These are phyloP conservation scores for Immersiella caudata DNA, from an alignment of 495 filamentous ascomycete genomes.

Conservation along the genomic window DNA sequence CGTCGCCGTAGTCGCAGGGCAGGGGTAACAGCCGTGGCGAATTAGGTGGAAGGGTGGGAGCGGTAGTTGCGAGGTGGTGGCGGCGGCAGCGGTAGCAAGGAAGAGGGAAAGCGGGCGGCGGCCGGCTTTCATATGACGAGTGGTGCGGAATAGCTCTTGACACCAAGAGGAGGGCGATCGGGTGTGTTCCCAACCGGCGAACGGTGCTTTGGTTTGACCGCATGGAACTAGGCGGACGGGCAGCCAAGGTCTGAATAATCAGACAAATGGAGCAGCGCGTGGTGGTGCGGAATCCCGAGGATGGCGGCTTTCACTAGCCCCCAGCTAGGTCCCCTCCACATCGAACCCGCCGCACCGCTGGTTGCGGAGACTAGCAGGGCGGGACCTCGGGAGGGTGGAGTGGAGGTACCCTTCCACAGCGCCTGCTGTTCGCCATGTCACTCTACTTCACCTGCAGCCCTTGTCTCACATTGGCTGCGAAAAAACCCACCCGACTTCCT, in stretches of 20 bases:
- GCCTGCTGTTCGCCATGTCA: conserved; percentile 5
- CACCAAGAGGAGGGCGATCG: neutral
- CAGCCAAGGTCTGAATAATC: conserved; percentile 10
- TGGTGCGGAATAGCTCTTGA: neutral
- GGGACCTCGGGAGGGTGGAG: neutral
- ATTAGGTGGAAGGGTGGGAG: conserved; percentile 5
- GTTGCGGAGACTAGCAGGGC: conserved; percentile 8
- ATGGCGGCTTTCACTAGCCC: conserved; percentile 3
- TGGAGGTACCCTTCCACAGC: neutral
- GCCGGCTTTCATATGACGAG: conserved; percentile 17
- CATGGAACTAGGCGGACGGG: neutral
- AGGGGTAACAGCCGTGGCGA: neutral
- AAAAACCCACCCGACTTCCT: neutral
- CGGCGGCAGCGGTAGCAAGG: conserved; percentile 5
- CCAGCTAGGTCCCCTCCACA: neutral
- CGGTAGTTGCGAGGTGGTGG: conserved; percentile 8
- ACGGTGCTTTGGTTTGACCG: conserved; percentile 1
- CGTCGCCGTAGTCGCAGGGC: conserved; percentile 2
- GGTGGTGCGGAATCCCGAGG: neutral
- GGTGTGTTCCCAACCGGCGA: neutral
- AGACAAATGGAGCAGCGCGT: conserved; percentile 2
- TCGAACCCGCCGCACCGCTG: neutral
- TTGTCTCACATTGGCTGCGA: neutral
- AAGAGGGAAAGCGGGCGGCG: neutral
- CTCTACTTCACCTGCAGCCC: conserved; percentile 5